Conservation (phyloP, 441 rosid species). For the Arabidopsis hybrid region DNA sequence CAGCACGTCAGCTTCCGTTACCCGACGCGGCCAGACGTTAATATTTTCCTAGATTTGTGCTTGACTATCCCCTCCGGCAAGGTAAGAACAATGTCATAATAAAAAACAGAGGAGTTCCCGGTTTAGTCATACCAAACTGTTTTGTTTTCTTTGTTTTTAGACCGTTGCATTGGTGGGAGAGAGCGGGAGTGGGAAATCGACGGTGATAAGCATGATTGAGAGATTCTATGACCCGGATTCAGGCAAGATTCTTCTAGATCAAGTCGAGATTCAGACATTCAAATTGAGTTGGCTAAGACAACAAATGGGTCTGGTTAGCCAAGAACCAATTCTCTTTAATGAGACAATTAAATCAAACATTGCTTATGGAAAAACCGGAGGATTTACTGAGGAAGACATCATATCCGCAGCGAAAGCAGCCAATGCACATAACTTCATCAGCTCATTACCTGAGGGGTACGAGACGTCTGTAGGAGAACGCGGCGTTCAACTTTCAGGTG, state of each 20-base stretch:
- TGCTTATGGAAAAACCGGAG: constrained; percentile 65
- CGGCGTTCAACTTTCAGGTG: constrained; percentile 59
- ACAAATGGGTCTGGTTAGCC: constrained; percentile 49
- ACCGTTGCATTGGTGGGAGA: constrained; percentile 82
- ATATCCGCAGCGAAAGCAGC: constrained; percentile 60
- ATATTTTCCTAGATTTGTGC: constrained; percentile 57
- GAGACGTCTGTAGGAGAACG: constrained; percentile 71
- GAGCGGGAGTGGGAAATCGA: constrained; percentile 82
- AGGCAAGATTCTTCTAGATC: constrained; percentile 56
- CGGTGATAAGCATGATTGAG: constrained; percentile 67
- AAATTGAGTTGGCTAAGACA: constrained; percentile 70
- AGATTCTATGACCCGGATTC: constrained; percentile 80
- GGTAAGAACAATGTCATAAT: constrained; percentile 43
- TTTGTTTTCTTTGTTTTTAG: constrained; percentile 37
- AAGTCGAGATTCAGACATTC: constrained; percentile 47
- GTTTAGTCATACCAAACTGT: neutral
- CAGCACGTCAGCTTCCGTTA: constrained; percentile 63
- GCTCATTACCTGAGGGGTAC: constrained; percentile 70
- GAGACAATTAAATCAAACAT: constrained; percentile 66
- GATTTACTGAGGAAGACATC: constrained; percentile 62
- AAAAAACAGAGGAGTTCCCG: neutral
- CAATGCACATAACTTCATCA: constrained; percentile 71
- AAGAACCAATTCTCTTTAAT: constrained; percentile 81
- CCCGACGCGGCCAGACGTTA: constrained; percentile 65
- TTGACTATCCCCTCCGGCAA: constrained; percentile 65